Evolutionary conservation across 2,329 filamentous ascomycete species (phyloP).

Genomic region (Colletotrichum echinochloae): DNA sequence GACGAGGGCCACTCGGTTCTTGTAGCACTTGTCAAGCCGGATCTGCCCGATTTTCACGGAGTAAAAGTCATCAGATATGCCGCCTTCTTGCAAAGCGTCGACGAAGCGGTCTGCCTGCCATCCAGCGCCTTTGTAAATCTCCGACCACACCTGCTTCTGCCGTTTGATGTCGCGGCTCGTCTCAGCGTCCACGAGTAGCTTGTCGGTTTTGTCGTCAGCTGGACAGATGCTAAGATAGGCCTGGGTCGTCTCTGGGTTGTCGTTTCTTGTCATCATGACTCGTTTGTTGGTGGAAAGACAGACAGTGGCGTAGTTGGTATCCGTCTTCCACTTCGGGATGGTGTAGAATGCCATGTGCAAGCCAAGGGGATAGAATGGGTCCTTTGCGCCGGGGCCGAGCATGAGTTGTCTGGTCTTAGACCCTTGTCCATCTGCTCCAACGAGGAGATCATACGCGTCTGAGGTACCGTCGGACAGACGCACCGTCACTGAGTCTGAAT

Average conservation of each 20-base stretch:
- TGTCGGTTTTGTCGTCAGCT: conserved; percentile 15
- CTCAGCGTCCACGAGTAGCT: conserved; percentile 10
- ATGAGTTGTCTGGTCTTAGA: conserved; percentile 61
- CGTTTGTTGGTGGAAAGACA: conserved; percentile 23
- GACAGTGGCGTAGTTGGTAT: conserved; percentile 37
- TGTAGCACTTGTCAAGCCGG: conserved; percentile 56
- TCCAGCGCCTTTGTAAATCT: conserved; percentile 47
- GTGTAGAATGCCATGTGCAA: conserved; percentile 51
- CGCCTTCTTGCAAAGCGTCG: conserved; percentile 42
- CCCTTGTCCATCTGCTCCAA: conserved; percentile 67
- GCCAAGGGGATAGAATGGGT: conserved; percentile 46
- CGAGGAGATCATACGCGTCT: conserved; percentile 62
- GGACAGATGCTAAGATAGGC: conserved; percentile 31
- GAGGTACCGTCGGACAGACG: conserved; percentile 57
- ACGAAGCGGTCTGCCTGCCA: conserved; percentile 61
- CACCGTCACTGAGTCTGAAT: conserved; percentile 51
- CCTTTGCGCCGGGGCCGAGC: conserved; percentile 45
- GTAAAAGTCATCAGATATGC: conserved; percentile 61
- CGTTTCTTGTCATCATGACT: conserved; percentile 21
- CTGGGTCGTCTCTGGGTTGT: conserved; percentile 39
- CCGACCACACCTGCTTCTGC: conserved; percentile 49
- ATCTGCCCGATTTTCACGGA: conserved; percentile 58
- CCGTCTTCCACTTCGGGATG: conserved; percentile 43
- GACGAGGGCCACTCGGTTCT: conserved; percentile 61
- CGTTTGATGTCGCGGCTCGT: conserved; percentile 35